Percentiles rank a stretch among this genome's conserved stretches.
These are phyloP conservation scores for Auriscalpium vulgare DNA, from an alignment of 768 basidiomycete species.

Conservation along the genomic window DNA sequence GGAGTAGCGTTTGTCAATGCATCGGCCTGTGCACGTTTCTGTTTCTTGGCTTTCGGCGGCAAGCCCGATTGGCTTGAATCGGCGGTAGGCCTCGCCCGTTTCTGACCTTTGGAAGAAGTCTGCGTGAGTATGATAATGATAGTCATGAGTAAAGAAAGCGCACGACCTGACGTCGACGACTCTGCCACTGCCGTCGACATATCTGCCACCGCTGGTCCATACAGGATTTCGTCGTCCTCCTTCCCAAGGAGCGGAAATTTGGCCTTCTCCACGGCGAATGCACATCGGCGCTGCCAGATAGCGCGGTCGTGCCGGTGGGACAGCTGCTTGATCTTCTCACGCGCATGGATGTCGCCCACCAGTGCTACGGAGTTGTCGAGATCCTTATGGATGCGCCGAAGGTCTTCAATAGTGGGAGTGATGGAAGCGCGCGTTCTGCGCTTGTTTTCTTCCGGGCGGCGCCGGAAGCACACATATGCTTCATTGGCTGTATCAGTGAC, in stretches of 20 bases:
- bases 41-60: not conserved
- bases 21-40: not conserved
- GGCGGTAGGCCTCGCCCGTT: not conserved
- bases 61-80: slow-evolving; percentile 33
- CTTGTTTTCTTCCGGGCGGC: slow-evolving; percentile 87
- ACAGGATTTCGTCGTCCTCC: slow-evolving; percentile 58
- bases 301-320: slow-evolving; percentile 43
- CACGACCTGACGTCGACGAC: too few relatives aligned
- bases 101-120: slow-evolving; percentile 9
- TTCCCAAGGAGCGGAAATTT: slow-evolving; percentile 52
- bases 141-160: too few relatives aligned
- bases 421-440: slow-evolving; percentile 93
- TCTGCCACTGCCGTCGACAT: slow-evolving; percentile 34
- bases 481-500: slow-evolving; percentile 86
- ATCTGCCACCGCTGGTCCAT: slow-evolving; percentile 66
- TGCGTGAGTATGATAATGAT: slow-evolving; percentile 11
- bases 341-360: slow-evolving; percentile 54
- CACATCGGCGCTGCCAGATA: slow-evolving; percentile 75
- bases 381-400: slow-evolving; percentile 73
- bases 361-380: slow-evolving; percentile 66
- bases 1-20: too few relatives aligned
- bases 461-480: slow-evolving; percentile 94
- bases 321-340: slow-evolving; percentile 75
- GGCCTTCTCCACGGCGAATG: slow-evolving; percentile 72
- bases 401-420: slow-evolving; percentile 80